Base-by-base conservation (phyloP, 176 grass and related monocot species). In the Musa acuminata region DNA sequence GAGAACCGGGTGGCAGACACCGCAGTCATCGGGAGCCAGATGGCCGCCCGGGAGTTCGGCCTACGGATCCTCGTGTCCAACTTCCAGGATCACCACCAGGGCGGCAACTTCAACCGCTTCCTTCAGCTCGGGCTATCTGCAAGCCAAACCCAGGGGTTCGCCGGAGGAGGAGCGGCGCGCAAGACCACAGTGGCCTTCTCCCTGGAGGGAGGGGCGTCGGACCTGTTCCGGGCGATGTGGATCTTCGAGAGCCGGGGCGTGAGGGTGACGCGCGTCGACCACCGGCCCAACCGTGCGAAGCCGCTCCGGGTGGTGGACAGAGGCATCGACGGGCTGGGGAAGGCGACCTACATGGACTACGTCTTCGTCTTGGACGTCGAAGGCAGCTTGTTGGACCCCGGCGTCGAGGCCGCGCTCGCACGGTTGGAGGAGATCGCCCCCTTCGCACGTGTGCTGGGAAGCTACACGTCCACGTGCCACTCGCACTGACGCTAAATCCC, bases 281-380 rank as follows among this genome's bases (percentile, higher is more conserved):
- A 83, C 81, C 72, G 81, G 27, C 81, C 81, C n/a, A 83, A 83
- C 74, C 62, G 81, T 22, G 24, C 64, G 13, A 71, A 24, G 13
- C 81, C 81, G 52, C 73, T 83, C 29, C 78, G 78, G n/a, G 23
- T 80, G 51, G 26, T 79, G 63, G 52, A 25, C 43, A 19, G 29
- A 11, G 12, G 60, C 25, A 53, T 43, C 7, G 67, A 66, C 0
- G 54, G 27, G 27, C 17, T 16, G 35, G 53, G 48, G 1, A 48
- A 71, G 22, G 25, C 10, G 13, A 66, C 67, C 8, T 72, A 77
- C 74, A 21, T 83, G 65, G 74, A 83, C 49, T 83, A 83, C 81
- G 81, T 83, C 8, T 83, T 77, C 64, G 74, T 83, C 17, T n/a
- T 83, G 52, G 81, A 83, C 57, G 74, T 83, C 19, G 81, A 77